Base-by-base conservation (phyloP, 208 protist species). In the Zelonia costaricensis region DNA sequence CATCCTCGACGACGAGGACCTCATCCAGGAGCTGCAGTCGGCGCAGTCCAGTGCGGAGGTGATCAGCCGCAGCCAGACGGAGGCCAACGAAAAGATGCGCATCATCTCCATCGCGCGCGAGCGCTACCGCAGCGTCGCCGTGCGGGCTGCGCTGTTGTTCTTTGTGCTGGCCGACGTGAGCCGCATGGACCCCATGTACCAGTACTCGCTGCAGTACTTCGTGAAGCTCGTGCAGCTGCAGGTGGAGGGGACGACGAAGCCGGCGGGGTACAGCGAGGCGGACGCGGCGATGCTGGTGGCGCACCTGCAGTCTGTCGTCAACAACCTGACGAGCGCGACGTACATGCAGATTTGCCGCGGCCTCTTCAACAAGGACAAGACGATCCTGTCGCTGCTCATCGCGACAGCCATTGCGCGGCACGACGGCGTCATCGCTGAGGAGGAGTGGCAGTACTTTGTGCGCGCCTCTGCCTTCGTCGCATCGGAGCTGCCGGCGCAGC, bases 121-220 rank as follows among this genome's bases (percentile, higher is more conserved):
- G 52, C 62, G 77, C 44, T 99, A 98, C 72, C 76, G 84, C 49
- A 74, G 74, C 40, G 89, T 98, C 33, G 97, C 97, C 7, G 60
- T 80, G 43, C 89, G 94, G n/a, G 89, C 90, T 0, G 76, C 95
- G 3, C 82, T 97, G 56, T 79, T 99, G n/a, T 99, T 97, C 80
- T 99, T 98, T 74, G 87, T 93, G 40, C 76, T 98, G 2, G 85
- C 97, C 4, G 91, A 98, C 62, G 80, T 99, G 40, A 74, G 86
- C 18, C 78, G 87, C 22, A 95, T 99, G 57, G 98, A 99, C 76
- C 97, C 97, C 23, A 99, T 99, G 97, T 99, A 99, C 74, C 96
- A 99, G 84, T 99, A 98, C 81, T 99, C 97, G 22, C 80, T 99
- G 35, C 88, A 97, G 57, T 99, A 98, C 78, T 99, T 99, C 69